A percentile compares a stretch with the other conserved stretches of the same genome.
Evolutionary conservation across 2,329 filamentous ascomycete genomes (phyloP).

Genomic region (Sporothrix euskadiensis): DNA sequence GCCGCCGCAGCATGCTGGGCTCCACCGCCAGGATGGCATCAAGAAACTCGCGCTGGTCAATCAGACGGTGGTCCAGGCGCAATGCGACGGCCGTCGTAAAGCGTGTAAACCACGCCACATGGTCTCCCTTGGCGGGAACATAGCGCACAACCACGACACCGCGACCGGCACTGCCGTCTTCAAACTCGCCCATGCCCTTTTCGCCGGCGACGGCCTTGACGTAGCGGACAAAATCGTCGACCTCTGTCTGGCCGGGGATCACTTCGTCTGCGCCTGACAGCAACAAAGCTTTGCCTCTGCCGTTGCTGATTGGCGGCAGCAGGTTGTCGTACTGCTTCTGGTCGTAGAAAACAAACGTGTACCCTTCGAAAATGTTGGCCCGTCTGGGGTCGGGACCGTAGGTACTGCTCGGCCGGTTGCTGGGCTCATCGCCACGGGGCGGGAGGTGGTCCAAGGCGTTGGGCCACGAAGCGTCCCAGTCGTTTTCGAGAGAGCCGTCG

Average conservation of each 20-base stretch:
- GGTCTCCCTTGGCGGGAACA: constrained; percentile 56
- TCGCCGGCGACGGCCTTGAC: constrained; percentile 74
- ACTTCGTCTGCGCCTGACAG: constrained; percentile 51
- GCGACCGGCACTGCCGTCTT: constrained; percentile 62
- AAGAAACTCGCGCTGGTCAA: constrained; percentile 88
- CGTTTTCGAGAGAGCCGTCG: constrained; percentile 65
- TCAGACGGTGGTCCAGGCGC: constrained; percentile 74
- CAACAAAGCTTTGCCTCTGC: constrained; percentile 77
- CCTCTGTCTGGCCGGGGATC: constrained; percentile 61
- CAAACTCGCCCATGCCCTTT: constrained; percentile 66
- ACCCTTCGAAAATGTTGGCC: constrained; percentile 75
- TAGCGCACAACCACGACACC: constrained; percentile 80
- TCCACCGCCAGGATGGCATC: constrained; percentile 85
- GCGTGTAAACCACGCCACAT: constrained; percentile 65
- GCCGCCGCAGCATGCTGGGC: constrained; percentile 67
- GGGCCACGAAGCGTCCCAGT: constrained; percentile 81
- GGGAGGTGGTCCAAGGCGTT: constrained; percentile 71
- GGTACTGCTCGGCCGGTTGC: constrained; percentile 64
- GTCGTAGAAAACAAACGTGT: constrained; percentile 86
- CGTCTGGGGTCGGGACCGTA: constrained; percentile 70
- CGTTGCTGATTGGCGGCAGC: constrained; percentile 71
- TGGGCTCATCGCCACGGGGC: constrained; percentile 72
- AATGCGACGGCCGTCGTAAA: constrained; percentile 70
- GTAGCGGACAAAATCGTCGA: constrained; percentile 75
- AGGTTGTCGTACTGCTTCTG: constrained; percentile 73